Evolutionary conservation across 495 filamentous ascomycete genomes (phyloP).

Genomic region (Penicillium psychrofluorescens): DNA sequence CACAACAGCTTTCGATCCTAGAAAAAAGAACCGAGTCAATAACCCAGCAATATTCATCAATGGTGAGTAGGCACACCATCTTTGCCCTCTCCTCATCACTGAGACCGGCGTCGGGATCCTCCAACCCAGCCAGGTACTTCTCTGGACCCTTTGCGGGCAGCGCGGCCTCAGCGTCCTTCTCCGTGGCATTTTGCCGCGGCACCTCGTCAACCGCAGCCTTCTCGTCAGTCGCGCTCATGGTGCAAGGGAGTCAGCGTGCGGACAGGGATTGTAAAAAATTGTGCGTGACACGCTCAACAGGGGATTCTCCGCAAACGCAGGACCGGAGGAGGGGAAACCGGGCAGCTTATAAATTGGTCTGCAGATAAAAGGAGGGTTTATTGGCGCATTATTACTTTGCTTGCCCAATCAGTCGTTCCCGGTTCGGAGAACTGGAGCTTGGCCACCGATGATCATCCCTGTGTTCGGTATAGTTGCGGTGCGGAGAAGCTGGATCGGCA

Average conservation of each 20-base stretch:
- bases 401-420: no score
- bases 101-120: conserved; percentile 63
- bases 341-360: background rate
- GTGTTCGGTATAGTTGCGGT: background rate
- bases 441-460: background rate
- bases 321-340: background rate
- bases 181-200: conserved; percentile 14
- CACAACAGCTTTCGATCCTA: conserved; percentile 63
- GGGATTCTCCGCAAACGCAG: no score
- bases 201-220: conserved; percentile 2
- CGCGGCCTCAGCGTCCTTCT: conserved; percentile 7
- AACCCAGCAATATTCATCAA: no score
- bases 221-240: conserved; percentile 14
- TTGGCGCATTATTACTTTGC: no score
- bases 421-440: no score
- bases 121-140: conserved; percentile 17
- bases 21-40: background rate
- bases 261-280: background rate
- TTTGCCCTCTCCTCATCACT: conserved; percentile 58
- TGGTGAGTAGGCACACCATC: conserved; percentile 44
- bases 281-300: background rate
- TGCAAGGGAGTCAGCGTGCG: background rate
- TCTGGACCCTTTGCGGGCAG: background rate
- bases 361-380: no score
- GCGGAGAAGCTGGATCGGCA: no score